Conservation (phyloP, 2,329 filamentous ascomycete genomes). For the Alternaria sp. region DNA sequence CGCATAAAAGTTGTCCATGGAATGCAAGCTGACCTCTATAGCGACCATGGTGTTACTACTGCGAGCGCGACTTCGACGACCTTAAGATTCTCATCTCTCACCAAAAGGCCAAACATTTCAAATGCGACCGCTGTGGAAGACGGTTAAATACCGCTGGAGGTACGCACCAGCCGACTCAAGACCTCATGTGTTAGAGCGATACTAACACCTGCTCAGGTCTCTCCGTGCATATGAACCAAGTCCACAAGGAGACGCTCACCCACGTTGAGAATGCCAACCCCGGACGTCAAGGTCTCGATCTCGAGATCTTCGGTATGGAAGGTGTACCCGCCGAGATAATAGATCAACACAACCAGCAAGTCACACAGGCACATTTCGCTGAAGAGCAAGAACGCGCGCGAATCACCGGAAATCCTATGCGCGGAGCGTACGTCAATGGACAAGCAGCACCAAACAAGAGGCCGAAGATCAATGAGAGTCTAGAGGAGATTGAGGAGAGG, state of each 20-base stretch:
- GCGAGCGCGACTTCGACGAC: constrained; percentile 98
- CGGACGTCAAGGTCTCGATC: constrained; percentile 83
- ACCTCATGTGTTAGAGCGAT: not conserved
- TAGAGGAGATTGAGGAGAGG: constrained; percentile 81
- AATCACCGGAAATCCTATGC: constrained; percentile 82
- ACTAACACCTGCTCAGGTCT: constrained; percentile 68
- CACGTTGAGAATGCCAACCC: constrained; percentile 92
- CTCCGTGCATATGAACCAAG: constrained; percentile 96
- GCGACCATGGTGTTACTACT: constrained; percentile 98
- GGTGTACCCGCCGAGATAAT: constrained; percentile 89
- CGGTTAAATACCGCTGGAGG: constrained; percentile 94
- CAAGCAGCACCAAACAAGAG: constrained; percentile 63
- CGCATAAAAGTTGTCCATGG: not conserved
- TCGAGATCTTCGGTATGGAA: constrained; percentile 99
- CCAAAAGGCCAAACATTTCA: constrained; percentile 99
- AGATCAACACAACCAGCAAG: constrained; percentile 84
- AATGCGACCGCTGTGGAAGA: constrained; percentile 89
- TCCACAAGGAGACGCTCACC: constrained; percentile 91
- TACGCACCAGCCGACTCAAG: constrained; percentile 54
- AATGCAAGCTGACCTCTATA: constrained; percentile 7
- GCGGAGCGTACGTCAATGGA: constrained; percentile 54
- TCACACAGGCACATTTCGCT: constrained; percentile 85
- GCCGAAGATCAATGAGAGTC: constrained; percentile 73
- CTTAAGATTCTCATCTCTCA: constrained; percentile 95
- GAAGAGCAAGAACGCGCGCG: constrained; percentile 83